phyloP scores from a whole-genome alignment of 2,329 filamentous ascomycete species.

The Fusarium ambrosium region DNA sequence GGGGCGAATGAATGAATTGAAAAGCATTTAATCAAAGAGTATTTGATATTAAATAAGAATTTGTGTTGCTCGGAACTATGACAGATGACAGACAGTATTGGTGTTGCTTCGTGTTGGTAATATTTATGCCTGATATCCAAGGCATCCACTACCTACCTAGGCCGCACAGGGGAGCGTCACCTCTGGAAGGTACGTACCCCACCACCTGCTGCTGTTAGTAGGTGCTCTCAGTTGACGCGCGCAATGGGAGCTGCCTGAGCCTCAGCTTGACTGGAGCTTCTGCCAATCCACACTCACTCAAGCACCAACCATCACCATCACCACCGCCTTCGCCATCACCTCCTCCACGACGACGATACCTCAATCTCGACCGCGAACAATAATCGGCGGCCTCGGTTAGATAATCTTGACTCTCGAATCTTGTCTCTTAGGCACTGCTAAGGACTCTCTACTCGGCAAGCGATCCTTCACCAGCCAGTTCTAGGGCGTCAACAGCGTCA shows the following conservation, averaged over 20 bases:
- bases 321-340: slow-evolving; percentile 2
- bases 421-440: slow-evolving; percentile 6
- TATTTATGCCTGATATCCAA: slow-evolving; percentile 6
- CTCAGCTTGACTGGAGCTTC: slow-evolving; percentile 45
- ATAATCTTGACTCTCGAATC: slow-evolving; percentile 7
- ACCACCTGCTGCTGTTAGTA: not conserved
- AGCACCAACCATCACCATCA: slow-evolving; percentile 16
- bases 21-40: not conserved
- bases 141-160: not conserved
- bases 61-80: not conserved
- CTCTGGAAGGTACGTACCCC: slow-evolving; percentile 24
- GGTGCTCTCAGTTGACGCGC: slow-evolving; percentile 54
- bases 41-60: not conserved
- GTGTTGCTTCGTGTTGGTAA: not conserved
- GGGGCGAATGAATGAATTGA: slow-evolving; percentile 32
- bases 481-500: slow-evolving; percentile 17
- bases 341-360: slow-evolving; percentile 15
- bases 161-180: slow-evolving; percentile 8
- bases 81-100: not conserved
- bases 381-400: slow-evolving; percentile 21
- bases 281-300: slow-evolving; percentile 33
- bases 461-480: slow-evolving; percentile 11
- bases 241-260: slow-evolving; percentile 61
- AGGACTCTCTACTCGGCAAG: slow-evolving; percentile 16
- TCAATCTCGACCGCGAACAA: slow-evolving; percentile 23